A percentile compares a stretch with the other conserved stretches of the same genome.
Conservation (phyloP, 352 stramenopile species). For the Paralagenidium karlingii region DNA sequence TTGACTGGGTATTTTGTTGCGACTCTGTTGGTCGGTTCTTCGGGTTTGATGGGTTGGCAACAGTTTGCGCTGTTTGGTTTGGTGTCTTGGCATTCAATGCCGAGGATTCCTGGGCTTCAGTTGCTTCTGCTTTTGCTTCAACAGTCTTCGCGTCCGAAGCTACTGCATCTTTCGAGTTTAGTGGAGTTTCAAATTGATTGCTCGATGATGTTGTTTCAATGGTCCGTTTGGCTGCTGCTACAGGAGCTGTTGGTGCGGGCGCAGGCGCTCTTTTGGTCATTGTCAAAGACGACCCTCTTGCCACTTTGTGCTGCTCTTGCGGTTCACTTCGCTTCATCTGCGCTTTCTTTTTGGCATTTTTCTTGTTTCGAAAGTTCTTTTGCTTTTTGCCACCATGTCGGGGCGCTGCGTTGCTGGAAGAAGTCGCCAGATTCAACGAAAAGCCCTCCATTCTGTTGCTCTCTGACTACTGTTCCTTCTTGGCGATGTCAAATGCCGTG, state of each 20-base stretch:
- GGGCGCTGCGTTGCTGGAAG: neutral
- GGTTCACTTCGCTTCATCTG: too few species aligned
- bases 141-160: too few species aligned
- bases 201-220: too few species aligned
- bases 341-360: too few species aligned
- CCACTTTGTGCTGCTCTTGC: too few species aligned
- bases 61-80: neutral
- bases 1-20: neutral
- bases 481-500: neutral
- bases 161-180: too few species aligned
- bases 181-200: too few species aligned
- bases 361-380: neutral
- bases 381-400: neutral
- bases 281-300: too few species aligned
- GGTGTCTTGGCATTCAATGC: neutral
- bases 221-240: too few species aligned
- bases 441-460: constrained; percentile 1
- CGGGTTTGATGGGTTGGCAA: neutral
- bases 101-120: neutral
- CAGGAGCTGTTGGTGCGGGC: too few species aligned
- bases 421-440: neutral
- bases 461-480: constrained; percentile 7
- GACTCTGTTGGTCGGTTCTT: neutral
- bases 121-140: too few species aligned
- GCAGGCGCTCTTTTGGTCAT: too few species aligned